phyloP scores from a whole-genome alignment of 139 green algal genomes.

The Auxenochlorella pyrenoidosa region DNA sequence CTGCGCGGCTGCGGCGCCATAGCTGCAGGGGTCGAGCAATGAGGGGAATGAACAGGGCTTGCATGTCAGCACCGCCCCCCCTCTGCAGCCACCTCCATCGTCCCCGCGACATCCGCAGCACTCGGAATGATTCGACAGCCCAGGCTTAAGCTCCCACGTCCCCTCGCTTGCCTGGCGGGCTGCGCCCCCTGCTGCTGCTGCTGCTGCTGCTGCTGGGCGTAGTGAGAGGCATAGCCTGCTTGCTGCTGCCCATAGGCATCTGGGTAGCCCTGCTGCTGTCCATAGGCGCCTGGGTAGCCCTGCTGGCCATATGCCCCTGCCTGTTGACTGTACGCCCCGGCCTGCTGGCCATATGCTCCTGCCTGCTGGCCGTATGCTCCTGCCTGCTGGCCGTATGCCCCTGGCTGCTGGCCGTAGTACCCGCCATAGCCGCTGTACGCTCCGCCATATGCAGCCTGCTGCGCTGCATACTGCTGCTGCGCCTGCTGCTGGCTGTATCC shows the following conservation, averaged over 20 bases:
- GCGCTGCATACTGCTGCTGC: not conserved
- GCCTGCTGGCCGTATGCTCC: not conserved
- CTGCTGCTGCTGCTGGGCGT: not conserved
- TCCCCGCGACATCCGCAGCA: not conserved
- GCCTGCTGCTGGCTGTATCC: not conserved
- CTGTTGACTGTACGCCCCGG: not conserved
- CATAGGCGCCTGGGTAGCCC: not conserved
- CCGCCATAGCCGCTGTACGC: no score
- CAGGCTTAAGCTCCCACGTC: no score
- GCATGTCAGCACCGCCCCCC: no score
- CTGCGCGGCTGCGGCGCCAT: not conserved
- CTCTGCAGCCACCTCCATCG: not conserved
- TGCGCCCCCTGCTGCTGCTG: not conserved
- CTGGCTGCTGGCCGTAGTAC: not conserved
- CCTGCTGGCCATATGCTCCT: not conserved
- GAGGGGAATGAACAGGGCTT: not conserved
- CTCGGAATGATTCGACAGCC: not conserved
- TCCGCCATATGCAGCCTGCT: not conserved
- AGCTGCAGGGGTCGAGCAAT: not conserved
- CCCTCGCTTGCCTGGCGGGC: not conserved
- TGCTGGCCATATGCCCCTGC: not conserved
- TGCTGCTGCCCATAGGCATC: not conserved
- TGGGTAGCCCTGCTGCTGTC: not conserved
- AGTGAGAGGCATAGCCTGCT: not conserved
- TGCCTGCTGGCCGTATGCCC: not conserved